phyloP scores from a whole-genome alignment of 345 rosid species.

The Gossypium sturtianum region DNA sequence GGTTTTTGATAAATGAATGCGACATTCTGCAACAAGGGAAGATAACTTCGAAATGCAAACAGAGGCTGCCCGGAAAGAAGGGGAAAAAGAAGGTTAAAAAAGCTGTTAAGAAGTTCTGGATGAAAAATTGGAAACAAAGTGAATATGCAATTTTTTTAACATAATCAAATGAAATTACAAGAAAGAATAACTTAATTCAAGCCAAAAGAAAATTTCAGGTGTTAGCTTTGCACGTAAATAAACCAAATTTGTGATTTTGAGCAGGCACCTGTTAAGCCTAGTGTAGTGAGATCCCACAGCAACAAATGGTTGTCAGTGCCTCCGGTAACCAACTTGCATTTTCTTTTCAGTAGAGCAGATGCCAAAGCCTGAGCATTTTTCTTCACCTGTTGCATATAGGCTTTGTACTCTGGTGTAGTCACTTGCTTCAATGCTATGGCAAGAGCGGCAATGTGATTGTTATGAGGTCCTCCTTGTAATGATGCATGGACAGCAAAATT shows the following conservation, averaged over 20 bases:
- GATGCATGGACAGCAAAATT: constrained; percentile 87
- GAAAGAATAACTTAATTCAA: neutral
- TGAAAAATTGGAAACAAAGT: neutral
- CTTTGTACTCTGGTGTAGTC: constrained; percentile 71
- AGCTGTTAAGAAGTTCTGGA: neutral
- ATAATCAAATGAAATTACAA: neutral
- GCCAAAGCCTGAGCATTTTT: constrained; percentile 90
- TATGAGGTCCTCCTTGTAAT: constrained; percentile 95
- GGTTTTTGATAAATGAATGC: neutral
- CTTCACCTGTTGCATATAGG: constrained; percentile 90
- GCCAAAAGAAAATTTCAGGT: neutral
- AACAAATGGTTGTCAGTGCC: constrained; percentile 96
- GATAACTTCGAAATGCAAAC: neutral
- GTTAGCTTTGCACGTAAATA: neutral
- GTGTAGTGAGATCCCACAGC: constrained; percentile 84
- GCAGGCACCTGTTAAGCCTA: constrained; percentile 66
- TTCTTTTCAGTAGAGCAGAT: constrained; percentile 63
- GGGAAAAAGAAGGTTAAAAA: neutral
- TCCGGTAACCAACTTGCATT: constrained; percentile 83
- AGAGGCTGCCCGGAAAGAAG: neutral
- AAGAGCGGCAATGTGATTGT: constrained; percentile 96
- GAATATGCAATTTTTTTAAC: constrained; percentile 1
- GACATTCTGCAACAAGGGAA: neutral
- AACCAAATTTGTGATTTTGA: neutral
- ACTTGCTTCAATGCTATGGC: constrained; percentile 95